Conservation (phyloP, 352 stramenopile genomes). For the Globisporangium cystogenes region DNA sequence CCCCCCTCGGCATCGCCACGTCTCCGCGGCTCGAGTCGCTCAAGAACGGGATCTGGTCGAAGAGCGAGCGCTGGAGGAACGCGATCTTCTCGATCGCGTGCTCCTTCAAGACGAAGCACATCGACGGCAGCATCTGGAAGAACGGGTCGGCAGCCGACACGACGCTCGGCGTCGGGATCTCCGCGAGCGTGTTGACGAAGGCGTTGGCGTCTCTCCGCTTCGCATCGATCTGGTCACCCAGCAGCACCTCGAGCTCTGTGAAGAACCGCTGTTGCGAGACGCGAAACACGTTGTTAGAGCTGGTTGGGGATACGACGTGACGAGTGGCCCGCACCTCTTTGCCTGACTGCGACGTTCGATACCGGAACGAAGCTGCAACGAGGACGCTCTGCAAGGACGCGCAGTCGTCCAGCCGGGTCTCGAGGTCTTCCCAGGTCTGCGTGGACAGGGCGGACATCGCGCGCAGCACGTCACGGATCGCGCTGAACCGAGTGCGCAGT, state of each 20-base stretch:
- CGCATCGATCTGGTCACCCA: constrained; percentile 29
- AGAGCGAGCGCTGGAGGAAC: constrained; percentile 26
- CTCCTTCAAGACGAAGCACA: constrained; percentile 43
- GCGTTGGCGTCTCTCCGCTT: constrained; percentile 29
- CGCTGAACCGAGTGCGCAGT: constrained; percentile 21
- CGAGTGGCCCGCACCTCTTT: neutral
- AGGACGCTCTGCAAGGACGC: constrained; percentile 23
- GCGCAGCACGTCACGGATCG: constrained; percentile 19
- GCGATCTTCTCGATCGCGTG: constrained; percentile 28
- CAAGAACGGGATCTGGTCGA: constrained; percentile 36
- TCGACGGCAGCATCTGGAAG: constrained; percentile 27
- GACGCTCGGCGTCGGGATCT: constrained; percentile 18
- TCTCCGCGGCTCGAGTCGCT: constrained; percentile 13
- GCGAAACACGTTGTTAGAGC: neutral
- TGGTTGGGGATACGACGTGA: neutral
- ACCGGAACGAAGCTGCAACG: constrained; percentile 8
- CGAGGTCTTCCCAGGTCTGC: constrained; percentile 18
- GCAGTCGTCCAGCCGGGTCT: constrained; percentile 16
- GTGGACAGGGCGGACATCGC: constrained; percentile 12
- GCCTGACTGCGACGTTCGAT: neutral
- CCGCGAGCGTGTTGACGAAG: constrained; percentile 22
- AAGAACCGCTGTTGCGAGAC: constrained; percentile 19
- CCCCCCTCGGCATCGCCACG: constrained; percentile 16
- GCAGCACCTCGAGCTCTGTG: constrained; percentile 34
- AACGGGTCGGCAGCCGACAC: constrained; percentile 19